phyloP scores from a whole-genome alignment of 2,329 filamentous ascomycete genomes.

The Fonsecaea monophora region DNA sequence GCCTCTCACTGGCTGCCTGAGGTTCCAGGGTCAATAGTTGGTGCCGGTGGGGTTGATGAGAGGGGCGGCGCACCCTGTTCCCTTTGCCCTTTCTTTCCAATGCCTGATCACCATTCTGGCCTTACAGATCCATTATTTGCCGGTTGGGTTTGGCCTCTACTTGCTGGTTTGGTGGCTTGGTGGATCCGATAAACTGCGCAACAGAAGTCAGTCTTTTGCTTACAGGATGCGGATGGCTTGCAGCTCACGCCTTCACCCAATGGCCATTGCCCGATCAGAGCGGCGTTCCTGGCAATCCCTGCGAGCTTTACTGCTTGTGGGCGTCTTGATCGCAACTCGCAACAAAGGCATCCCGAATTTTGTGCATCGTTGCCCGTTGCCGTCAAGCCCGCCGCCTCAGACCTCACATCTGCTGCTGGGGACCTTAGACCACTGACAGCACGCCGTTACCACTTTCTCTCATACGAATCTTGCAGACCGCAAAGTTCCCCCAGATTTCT shows the following conservation, averaged over 20 bases:
- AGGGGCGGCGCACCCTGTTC: not conserved
- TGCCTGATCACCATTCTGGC: not conserved
- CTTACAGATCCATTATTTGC: constrained; percentile 7
- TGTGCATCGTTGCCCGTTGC: constrained; percentile 26
- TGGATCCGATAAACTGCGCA: constrained; percentile 4
- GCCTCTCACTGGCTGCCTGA: not conserved
- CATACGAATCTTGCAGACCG: constrained; percentile 16
- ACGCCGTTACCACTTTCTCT: constrained; percentile 12
- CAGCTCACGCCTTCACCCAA: constrained; percentile 30
- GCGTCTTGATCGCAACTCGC: constrained; percentile 20
- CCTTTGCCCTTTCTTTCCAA: not conserved
- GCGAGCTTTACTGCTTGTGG: constrained; percentile 14
- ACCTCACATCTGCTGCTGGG: constrained; percentile 17
- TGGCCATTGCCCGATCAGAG: constrained; percentile 21
- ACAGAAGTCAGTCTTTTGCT: constrained; percentile 8
- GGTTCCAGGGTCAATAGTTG: not conserved
- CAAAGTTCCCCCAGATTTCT: constrained; percentile 27
- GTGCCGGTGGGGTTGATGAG: not conserved
- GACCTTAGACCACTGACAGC: constrained; percentile 17
- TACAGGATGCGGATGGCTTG: constrained; percentile 30
- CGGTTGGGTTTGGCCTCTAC: not conserved
- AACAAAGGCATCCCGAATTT: constrained; percentile 28
- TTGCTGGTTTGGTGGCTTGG: not conserved
- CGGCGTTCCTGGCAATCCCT: constrained; percentile 34
- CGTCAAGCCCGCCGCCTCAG: constrained; percentile 30